A percentile compares a stretch with the other conserved stretches of the same genome.
Evolutionary conservation across 2,329 filamentous ascomycete species (phyloP).

Genomic region (Pleomassaria siparia): DNA sequence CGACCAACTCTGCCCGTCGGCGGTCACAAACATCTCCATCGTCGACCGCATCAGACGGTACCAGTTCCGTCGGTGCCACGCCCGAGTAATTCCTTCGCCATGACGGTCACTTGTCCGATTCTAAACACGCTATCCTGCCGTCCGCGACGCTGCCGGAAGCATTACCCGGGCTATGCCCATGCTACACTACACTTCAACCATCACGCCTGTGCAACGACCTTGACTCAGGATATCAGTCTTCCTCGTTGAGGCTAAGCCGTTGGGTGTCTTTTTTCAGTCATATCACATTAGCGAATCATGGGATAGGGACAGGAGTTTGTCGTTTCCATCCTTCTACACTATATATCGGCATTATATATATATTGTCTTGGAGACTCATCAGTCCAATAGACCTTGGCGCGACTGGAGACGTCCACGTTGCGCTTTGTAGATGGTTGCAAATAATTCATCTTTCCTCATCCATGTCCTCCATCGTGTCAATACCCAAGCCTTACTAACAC

Average conservation of each 20-base stretch:
- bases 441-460: no score
- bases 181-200: background rate
- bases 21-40: slow-evolving; percentile 23
- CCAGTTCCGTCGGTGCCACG: background rate
- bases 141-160: slow-evolving; percentile 13
- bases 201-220: background rate
- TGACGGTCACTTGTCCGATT: background rate
- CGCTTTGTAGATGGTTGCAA: no score
- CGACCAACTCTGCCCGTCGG: slow-evolving; percentile 48
- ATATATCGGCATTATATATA: background rate
- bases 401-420: background rate
- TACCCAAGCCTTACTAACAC: no score
- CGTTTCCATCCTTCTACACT: background rate
- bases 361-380: background rate
- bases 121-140: slow-evolving; percentile 1
- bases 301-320: background rate
- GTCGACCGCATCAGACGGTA: slow-evolving; percentile 16
- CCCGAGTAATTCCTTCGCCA: background rate
- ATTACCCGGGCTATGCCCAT: background rate
- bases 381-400: slow-evolving; percentile 1
- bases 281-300: slow-evolving; percentile 1
- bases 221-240: no score
- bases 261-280: no score
- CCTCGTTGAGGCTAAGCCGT: no score
- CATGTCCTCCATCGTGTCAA: no score